phyloP scores from a whole-genome alignment of 2,329 filamentous ascomycete genomes.

The Pseudohalonectria lignicola region DNA sequence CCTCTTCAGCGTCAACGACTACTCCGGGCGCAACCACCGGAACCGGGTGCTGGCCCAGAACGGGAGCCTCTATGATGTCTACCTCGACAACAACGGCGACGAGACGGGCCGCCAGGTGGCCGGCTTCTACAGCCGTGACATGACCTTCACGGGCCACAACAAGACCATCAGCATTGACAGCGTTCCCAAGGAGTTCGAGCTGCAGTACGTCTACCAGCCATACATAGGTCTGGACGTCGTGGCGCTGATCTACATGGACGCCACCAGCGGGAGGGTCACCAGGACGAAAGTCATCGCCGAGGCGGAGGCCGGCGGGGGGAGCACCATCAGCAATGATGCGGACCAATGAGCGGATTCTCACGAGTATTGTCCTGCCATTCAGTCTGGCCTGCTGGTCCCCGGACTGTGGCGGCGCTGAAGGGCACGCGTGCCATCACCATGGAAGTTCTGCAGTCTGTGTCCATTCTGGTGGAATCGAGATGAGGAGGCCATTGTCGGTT shows the following conservation, averaged over 20 bases:
- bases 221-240: slow-evolving; percentile 33
- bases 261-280: slow-evolving; percentile 29
- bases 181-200: slow-evolving; percentile 30
- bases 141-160: slow-evolving; percentile 44
- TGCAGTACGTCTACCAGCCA: slow-evolving; percentile 42
- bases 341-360: slow-evolving; percentile 4
- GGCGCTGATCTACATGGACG: slow-evolving; percentile 36
- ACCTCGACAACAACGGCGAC: slow-evolving; percentile 39
- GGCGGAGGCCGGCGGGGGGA: slow-evolving; percentile 37
- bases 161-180: slow-evolving; percentile 31
- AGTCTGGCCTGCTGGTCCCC: no score
- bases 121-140: slow-evolving; percentile 37
- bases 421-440: no score
- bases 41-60: slow-evolving; percentile 45
- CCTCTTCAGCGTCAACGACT: slow-evolving; percentile 51
- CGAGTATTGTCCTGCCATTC: no score
- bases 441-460: no score
- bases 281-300: slow-evolving; percentile 41
- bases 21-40: slow-evolving; percentile 40
- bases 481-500: no score
- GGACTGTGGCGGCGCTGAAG: no score
- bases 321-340: slow-evolving; percentile 32
- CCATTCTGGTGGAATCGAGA: no score
- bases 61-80: slow-evolving; percentile 41
- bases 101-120: slow-evolving; percentile 30